A percentile compares a stretch with the other conserved stretches of the same genome.
Conservation (phyloP, 2,329 filamentous ascomycete species). For the Talaromyces sp. region DNA sequence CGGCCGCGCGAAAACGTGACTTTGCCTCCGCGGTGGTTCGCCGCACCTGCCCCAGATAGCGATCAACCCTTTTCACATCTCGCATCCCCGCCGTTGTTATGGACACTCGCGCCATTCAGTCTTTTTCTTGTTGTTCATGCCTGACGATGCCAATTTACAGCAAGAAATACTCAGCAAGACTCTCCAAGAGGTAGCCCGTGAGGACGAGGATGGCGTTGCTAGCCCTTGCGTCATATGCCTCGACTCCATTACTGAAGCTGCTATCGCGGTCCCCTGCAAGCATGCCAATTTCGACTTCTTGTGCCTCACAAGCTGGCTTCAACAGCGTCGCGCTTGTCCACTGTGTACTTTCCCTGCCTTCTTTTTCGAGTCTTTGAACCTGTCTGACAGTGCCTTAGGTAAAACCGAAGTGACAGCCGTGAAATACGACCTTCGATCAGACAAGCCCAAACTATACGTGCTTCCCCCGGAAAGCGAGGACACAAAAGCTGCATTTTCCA, state of each 20-base stretch:
- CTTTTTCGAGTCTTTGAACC: background rate
- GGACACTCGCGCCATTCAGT: background rate
- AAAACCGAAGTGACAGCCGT: conserved; percentile 53
- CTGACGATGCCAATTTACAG: conserved; percentile 35
- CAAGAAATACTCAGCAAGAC: conserved; percentile 41
- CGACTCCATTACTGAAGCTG: conserved; percentile 65
- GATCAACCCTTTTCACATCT: background rate
- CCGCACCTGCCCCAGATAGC: background rate
- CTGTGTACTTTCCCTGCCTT: conserved; percentile 54
- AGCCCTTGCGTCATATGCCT: conserved; percentile 82
- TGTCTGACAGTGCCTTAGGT: conserved; percentile 27
- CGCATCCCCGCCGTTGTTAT: background rate
- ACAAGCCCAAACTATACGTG: conserved; percentile 54
- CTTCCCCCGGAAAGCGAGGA: conserved; percentile 34
- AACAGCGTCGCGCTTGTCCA: conserved; percentile 66
- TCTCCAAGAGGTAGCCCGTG: conserved; percentile 37
- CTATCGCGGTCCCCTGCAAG: conserved; percentile 67
- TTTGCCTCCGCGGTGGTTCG: conserved; percentile 1
- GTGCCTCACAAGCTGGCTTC: conserved; percentile 77
- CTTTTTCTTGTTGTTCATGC: conserved; percentile 20
- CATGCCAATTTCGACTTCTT: conserved; percentile 80
- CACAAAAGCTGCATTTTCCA: conserved; percentile 2
- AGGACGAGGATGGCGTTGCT: conserved; percentile 25
- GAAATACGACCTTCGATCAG: conserved; percentile 56
- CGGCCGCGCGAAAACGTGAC: conserved; percentile 17